Conservation (phyloP, 305 asterid species). For the Stenogyne calaminthoides region DNA sequence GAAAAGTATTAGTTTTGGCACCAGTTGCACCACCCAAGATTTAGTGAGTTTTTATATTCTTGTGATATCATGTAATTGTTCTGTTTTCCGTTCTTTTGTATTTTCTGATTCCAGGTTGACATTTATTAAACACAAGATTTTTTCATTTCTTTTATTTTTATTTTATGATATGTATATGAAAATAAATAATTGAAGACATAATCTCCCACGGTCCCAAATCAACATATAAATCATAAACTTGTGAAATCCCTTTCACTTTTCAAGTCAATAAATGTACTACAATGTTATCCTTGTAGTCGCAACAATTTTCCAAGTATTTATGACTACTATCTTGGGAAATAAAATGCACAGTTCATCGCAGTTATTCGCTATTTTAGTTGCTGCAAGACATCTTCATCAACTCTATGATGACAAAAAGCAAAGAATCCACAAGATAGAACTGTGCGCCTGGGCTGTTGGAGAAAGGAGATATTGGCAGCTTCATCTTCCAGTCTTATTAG, state of each 20-base stretch:
- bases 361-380: constrained; percentile 75
- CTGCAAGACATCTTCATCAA: constrained; percentile 73
- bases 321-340: constrained; percentile 10
- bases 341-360: constrained; percentile 66
- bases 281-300: constrained; percentile 20
- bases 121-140: not conserved
- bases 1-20: no score
- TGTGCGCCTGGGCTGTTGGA: constrained; percentile 55
- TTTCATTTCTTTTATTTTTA: not conserved
- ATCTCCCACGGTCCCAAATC: no score
- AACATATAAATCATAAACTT: not conserved
- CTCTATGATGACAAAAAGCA: constrained; percentile 43
- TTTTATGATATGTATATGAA: not conserved
- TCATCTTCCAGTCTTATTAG: constrained; percentile 64
- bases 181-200: not conserved
- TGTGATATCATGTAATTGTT: not conserved
- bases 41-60: not conserved
- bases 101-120: constrained; percentile 1
- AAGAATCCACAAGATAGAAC: constrained; percentile 33
- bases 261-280: not conserved
- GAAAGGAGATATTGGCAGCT: constrained; percentile 73
- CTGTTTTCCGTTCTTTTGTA: not conserved
- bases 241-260: constrained; percentile 20
- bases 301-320: constrained; percentile 15
- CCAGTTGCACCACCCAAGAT: not conserved